These are phyloP conservation scores for Neurospora tetraspora DNA, from an alignment of 495 filamentous ascomycete genomes.

Conservation along the genomic window DNA sequence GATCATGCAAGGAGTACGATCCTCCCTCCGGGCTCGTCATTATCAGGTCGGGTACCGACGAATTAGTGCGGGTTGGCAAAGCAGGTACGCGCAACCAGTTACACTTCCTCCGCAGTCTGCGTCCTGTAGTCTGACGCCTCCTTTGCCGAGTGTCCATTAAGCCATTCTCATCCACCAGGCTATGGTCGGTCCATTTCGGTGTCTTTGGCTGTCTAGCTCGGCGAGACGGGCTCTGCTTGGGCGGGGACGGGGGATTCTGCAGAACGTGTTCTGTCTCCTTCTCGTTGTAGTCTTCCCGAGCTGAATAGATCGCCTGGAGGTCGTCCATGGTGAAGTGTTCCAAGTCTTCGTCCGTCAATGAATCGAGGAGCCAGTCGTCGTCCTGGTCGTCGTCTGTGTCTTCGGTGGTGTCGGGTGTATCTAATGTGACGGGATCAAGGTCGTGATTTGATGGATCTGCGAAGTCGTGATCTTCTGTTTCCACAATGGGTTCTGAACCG, in stretches of 20 bases:
- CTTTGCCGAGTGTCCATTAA: not conserved
- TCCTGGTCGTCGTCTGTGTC: not conserved
- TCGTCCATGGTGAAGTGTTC: not conserved
- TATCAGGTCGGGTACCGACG: not conserved
- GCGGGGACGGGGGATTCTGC: too few relatives aligned
- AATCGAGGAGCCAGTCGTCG: not conserved
- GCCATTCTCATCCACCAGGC: not conserved
- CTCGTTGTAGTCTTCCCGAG: not conserved
- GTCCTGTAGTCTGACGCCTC: not conserved
- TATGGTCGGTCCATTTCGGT: not conserved
- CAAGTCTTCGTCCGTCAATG: not conserved
- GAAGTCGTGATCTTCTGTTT: not conserved
- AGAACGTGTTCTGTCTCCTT: not conserved
- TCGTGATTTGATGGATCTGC: too few relatives aligned
- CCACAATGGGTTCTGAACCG: not conserved
- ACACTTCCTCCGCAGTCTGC: not conserved
- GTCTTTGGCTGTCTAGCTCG: not conserved
- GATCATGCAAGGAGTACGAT: not conserved
- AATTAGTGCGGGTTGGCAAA: not conserved
- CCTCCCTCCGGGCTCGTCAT: not conserved
- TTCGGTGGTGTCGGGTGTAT: not conserved
- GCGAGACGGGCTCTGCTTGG: too few relatives aligned
- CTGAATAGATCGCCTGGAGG: not conserved
- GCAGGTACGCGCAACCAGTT: not conserved
- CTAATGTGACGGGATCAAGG: too few relatives aligned